phyloP scores from a whole-genome alignment of 306 rosid genomes.

The Gillenia trifoliata region DNA sequence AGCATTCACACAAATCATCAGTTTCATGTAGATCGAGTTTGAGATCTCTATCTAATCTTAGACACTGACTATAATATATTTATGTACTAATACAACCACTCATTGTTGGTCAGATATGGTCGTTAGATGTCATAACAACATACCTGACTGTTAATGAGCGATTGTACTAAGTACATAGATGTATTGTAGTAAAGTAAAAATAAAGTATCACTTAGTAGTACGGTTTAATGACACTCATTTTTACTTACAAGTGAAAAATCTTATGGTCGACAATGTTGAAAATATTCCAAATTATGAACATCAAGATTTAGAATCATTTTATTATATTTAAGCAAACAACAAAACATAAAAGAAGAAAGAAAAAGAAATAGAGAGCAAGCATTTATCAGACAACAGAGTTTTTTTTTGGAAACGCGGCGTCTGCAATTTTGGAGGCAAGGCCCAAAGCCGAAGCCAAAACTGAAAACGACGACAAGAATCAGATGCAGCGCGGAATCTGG shows the following conservation, averaged over 20 bases:
- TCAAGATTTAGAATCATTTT: background rate
- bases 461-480: slow-evolving; percentile 33
- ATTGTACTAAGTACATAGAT: no score
- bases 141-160: background rate
- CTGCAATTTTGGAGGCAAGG: background rate
- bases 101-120: background rate
- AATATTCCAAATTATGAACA: background rate
- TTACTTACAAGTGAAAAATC: no score
- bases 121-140: background rate
- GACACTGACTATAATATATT: no score
- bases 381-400: background rate
- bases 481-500: slow-evolving; percentile 34
- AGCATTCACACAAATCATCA: background rate
- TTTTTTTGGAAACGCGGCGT: slow-evolving; percentile 39
- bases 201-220: no score
- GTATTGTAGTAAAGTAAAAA: no score
- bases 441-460: background rate
- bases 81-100: background rate
- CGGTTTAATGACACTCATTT: no score
- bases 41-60: background rate
- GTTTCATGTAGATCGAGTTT: background rate
- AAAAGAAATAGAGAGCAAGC: background rate
- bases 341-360: background rate
- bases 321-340: background rate
- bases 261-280: background rate